A percentile compares a stretch with the other conserved stretches of the same genome.
phyloP scores from a whole-genome alignment of 306 rosid genomes.

The Rubus idaeus region DNA sequence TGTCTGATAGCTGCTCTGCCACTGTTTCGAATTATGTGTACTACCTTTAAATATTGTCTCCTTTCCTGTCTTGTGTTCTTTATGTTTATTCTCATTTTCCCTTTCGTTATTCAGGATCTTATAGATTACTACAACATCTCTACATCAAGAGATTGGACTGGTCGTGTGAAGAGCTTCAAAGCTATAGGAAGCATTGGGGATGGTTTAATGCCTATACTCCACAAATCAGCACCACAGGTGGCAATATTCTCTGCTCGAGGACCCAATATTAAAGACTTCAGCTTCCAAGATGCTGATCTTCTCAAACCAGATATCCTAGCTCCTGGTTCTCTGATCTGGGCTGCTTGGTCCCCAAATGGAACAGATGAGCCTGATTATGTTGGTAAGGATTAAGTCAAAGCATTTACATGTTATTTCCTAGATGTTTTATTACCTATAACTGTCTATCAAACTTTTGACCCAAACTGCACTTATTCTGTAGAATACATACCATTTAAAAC shows the following conservation, averaged over 20 bases:
- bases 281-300: slow-evolving; percentile 97
- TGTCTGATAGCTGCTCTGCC: slow-evolving; percentile 6
- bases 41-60: slow-evolving; percentile 15
- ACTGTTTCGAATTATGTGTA: slow-evolving; percentile 5
- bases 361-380: slow-evolving; percentile 89
- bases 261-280: slow-evolving; percentile 88
- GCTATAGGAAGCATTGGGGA: slow-evolving; percentile 84
- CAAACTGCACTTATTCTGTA: slow-evolving; percentile 4
- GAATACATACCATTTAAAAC: slow-evolving; percentile 2
- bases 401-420: slow-evolving; percentile 8
- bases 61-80: slow-evolving; percentile 6
- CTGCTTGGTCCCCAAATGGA: slow-evolving; percentile 99
- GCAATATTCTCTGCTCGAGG: slow-evolving; percentile 96
- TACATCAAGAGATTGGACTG: slow-evolving; percentile 97
- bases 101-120: slow-evolving; percentile 62
- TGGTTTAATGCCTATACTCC: slow-evolving; percentile 86
- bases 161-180: slow-evolving; percentile 84
- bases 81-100: slow-evolving; percentile 17
- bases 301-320: slow-evolving; percentile 98
- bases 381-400: slow-evolving; percentile 50
- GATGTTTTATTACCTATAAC: neutral
- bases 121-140: slow-evolving; percentile 82
- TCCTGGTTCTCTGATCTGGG: slow-evolving; percentile 98
- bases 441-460: slow-evolving; percentile 6
- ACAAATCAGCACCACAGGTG: slow-evolving; percentile 97